Conservation (phyloP, 1,139 yeast species). For the Candida tropicalis region DNA sequence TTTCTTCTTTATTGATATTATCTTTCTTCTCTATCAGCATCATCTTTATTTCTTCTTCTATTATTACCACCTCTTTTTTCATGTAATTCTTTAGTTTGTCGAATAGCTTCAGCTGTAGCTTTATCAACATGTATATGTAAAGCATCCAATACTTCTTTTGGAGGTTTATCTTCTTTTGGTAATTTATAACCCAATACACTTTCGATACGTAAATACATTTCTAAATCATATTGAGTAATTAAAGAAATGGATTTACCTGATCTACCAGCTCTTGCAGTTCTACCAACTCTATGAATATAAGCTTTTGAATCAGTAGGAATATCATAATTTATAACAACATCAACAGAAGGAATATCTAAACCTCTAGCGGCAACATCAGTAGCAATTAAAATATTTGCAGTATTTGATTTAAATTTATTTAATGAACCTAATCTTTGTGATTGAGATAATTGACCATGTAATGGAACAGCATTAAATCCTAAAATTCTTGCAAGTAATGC, state of each 20-base stretch:
- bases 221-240: constrained; percentile 94
- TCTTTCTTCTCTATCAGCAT: constrained; percentile 51
- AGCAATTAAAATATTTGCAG: constrained; percentile 81
- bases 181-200: constrained; percentile 78
- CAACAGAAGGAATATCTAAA: constrained; percentile 93
- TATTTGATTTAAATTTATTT: constrained; percentile 88
- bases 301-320: constrained; percentile 99
- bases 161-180: constrained; percentile 76
- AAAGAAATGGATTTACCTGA: constrained; percentile 90
- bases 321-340: constrained; percentile 88
- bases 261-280: constrained; percentile 98
- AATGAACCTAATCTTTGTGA: constrained; percentile 91
- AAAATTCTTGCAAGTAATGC: constrained; percentile 78
- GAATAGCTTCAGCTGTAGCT: constrained; percentile 88
- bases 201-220: constrained; percentile 84
- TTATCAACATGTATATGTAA: constrained; percentile 87
- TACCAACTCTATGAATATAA: constrained; percentile 94
- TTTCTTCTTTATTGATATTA: constrained; percentile 15
- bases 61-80: constrained; percentile 35
- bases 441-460: constrained; percentile 93
- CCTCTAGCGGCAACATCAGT: constrained; percentile 99
- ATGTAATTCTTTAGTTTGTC: constrained; percentile 78
- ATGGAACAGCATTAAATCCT: constrained; percentile 88
- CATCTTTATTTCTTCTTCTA: constrained; percentile 44
- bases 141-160: constrained; percentile 75